Conservation (phyloP, 208 protist species). For the Leishmania braziliensis region DNA sequence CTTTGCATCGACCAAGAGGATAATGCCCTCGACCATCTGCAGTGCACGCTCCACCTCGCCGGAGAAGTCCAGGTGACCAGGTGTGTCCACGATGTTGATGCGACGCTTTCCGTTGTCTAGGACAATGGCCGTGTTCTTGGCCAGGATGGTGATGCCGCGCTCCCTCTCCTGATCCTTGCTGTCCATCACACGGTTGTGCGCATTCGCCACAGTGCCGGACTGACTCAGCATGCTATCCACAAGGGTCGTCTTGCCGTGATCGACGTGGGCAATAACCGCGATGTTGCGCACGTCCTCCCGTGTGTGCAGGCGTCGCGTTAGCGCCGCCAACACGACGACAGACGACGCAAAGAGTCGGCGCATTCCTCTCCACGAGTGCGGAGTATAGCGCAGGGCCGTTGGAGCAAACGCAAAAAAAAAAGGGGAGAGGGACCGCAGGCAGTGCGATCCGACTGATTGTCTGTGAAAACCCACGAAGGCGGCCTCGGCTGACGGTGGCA, state of each 20-base stretch:
- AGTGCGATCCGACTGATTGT: background rate
- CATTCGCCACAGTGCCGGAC: conserved; percentile 80
- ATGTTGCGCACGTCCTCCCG: conserved; percentile 94
- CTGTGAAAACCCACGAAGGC: background rate
- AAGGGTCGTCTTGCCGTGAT: conserved; percentile 98
- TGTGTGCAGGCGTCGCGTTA: conserved; percentile 51
- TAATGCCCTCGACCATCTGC: conserved; percentile 97
- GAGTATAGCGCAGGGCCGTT: no score
- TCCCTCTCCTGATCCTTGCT: conserved; percentile 96
- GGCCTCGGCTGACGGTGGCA: background rate
- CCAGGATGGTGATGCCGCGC: conserved; percentile 98
- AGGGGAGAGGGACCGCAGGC: background rate
- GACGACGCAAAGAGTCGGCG: conserved; percentile 25
- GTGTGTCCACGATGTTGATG: conserved; percentile 98
- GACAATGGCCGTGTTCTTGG: conserved; percentile 94
- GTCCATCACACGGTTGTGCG: conserved; percentile 97
- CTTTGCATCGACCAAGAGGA: conserved; percentile 95
- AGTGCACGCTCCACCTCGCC: conserved; percentile 98
- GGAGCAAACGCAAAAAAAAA: background rate
- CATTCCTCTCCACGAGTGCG: background rate
- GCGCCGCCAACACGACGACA: conserved; percentile 7
- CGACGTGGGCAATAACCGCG: conserved; percentile 97
- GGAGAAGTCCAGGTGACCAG: conserved; percentile 98
- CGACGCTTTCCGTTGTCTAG: conserved; percentile 73
- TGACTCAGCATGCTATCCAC: conserved; percentile 96